phyloP scores from a whole-genome alignment of 2,329 filamentous ascomycete genomes.

The Thermothelomyces thermophilus region DNA sequence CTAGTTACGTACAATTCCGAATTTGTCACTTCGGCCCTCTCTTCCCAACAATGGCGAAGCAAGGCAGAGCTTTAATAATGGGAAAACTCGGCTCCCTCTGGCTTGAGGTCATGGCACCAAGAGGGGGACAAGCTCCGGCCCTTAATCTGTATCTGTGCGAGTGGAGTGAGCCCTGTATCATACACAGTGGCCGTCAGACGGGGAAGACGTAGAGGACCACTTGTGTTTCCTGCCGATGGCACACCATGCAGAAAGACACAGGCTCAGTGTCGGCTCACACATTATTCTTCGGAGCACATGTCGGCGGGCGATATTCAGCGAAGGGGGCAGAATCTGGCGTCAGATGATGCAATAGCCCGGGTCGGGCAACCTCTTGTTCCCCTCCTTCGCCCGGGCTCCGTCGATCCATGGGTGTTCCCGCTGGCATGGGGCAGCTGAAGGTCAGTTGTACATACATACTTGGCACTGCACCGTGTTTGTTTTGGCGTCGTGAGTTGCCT shows the following conservation, averaged over 20 bases:
- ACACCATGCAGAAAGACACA: constrained; percentile 12
- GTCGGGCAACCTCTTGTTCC: neutral
- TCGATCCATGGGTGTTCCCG: neutral
- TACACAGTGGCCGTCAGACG: too few species aligned
- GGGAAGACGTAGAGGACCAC: neutral
- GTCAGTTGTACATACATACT: neutral
- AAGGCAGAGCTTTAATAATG: neutral
- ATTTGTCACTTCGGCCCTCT: neutral
- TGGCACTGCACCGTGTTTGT: neutral
- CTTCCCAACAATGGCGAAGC: neutral
- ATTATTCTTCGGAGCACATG: too few species aligned
- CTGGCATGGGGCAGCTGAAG: constrained; percentile 3
- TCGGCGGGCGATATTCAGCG: neutral
- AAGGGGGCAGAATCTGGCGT: constrained; percentile 18
- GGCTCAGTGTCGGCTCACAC: too few species aligned
- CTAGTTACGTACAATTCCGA: neutral
- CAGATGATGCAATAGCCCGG: constrained; percentile 13
- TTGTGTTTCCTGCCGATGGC: neutral
- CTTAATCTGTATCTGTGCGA: neutral
- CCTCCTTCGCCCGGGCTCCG: neutral
- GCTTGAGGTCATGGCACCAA: too few species aligned
- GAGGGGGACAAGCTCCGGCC: neutral
- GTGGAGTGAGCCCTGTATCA: neutral
- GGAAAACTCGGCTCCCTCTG: neutral
- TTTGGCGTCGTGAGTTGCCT: constrained; percentile 1